Percentiles rank a stretch among this genome's conserved stretches.
These are phyloP conservation scores for Acanthochlamys bracteata DNA, from an alignment of 106 monocot species.

Conservation along the genomic window DNA sequence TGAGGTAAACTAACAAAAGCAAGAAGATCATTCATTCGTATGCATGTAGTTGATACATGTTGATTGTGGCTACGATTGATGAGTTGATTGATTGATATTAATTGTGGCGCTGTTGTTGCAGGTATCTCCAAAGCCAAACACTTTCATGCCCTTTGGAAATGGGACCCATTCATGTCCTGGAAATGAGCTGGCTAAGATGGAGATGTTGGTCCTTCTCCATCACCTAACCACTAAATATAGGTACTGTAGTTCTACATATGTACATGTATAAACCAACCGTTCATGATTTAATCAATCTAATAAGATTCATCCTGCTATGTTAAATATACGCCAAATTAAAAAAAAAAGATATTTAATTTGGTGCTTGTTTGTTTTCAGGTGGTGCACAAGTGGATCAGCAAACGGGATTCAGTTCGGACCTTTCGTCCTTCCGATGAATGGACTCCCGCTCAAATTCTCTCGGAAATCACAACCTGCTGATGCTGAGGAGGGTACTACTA, in stretches of 20 bases:
- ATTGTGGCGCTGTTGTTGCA: slow-evolving; percentile 1
- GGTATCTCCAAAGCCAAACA: slow-evolving; percentile 74
- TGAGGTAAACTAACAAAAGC: slow-evolving; percentile 38
- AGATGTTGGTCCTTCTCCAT: slow-evolving; percentile 88
- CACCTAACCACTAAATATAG: slow-evolving; percentile 92
- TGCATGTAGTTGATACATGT: neutral
- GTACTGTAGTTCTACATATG: slow-evolving; percentile 7
- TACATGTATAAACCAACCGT: too few relatives aligned
- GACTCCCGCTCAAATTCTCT: slow-evolving; percentile 34
- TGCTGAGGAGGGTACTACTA: too few relatives aligned
- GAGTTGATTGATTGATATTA: neutral
- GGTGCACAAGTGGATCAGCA: slow-evolving; percentile 23
- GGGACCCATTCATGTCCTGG: slow-evolving; percentile 93
- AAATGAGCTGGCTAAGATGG: slow-evolving; percentile 92
- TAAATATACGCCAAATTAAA: neutral
- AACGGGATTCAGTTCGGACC: slow-evolving; percentile 45
- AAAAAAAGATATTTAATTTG: neutral
- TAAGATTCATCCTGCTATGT: neutral
- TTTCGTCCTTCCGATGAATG: slow-evolving; percentile 40
- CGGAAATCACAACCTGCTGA: slow-evolving; percentile 4
- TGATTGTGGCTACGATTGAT: neutral
- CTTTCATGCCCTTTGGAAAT: slow-evolving; percentile 86
- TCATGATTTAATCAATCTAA: neutral
- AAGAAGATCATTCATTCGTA: neutral
- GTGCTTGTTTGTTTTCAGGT: slow-evolving; percentile 18